Evolutionary conservation across 1,284 basidiomycete species (phyloP), one percentile per base, ranked within the genome.

Genomic region (Paramarasmius palmivorus): DNA sequence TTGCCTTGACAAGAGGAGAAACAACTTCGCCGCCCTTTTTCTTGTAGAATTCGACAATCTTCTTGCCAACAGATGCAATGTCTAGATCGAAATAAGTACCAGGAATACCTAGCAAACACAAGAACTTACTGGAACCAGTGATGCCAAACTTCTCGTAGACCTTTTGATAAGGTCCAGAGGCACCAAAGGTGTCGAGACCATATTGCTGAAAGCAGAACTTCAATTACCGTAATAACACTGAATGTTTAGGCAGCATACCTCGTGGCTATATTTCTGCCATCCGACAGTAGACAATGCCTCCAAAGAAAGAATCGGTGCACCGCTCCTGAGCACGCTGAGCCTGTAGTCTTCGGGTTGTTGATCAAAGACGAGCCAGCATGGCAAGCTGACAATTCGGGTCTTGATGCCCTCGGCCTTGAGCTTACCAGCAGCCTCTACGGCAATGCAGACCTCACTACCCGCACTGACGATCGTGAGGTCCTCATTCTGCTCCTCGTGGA

Each of bases 341-440:
- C 78, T 84, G 79, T 98, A 98, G 57, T 87, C 84, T 65, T 80
- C 71, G 59, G 84, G 74, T 76, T 97, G 95, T 65, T 82, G 77
- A 72, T 96, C 92, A 71, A 98, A 98, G 59, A 93, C 83, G 60
- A 88, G 79, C 86, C 90, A 93, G 74, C 92, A 96, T 26, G 95
- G 95, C 67, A 97, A 74, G 66, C 88, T 92, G 65, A 95, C 92
- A 54, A 97, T 69, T 50, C 95, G 85, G 57, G 84, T 86, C 77
- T 89, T 92, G 74, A 93, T 68, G 57, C 91, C 90, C 72, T 89
- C 78, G 58, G 78, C 79, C 67, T 82, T 82, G 63, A 96, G 84
- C 68, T 85, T 79, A 68, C 81, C 79, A 54, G 88, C 92, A 34
- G 95, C 94, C 70, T 95, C 93, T 53, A 93, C 73, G 51, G 86